A percentile compares a stretch with the other conserved stretches of the same genome.
Evolutionary conservation across 2,329 filamentous ascomycete species (phyloP).

Genomic region (Aureobasidium sp.): DNA sequence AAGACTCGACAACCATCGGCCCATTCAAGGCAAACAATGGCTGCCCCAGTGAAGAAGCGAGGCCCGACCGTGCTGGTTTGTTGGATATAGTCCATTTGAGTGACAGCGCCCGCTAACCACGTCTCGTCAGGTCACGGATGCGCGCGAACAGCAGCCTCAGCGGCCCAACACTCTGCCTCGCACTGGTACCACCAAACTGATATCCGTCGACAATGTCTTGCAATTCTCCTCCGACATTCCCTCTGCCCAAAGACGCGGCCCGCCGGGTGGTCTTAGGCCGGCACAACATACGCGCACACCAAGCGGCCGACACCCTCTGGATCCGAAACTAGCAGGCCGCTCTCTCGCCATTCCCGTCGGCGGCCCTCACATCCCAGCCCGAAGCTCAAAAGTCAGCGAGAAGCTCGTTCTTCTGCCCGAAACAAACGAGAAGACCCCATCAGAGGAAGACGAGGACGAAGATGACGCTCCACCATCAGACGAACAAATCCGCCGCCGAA

Average conservation of each 20-base stretch:
- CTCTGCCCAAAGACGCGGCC: conserved; percentile 77
- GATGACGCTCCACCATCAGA: conserved; percentile 53
- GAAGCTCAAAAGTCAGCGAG: conserved; percentile 90
- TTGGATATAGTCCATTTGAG: neutral
- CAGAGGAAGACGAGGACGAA: conserved; percentile 32
- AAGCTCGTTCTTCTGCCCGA: conserved; percentile 94
- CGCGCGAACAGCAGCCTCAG: conserved; percentile 38
- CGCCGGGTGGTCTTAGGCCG: conserved; percentile 45
- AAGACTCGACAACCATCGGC: neutral
- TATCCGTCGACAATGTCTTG: conserved; percentile 87
- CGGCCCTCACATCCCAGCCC: conserved; percentile 56
- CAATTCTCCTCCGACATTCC: conserved; percentile 92
- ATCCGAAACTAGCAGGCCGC: conserved; percentile 48
- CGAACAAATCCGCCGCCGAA: conserved; percentile 57
- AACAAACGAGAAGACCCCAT: conserved; percentile 44
- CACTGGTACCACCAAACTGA: conserved; percentile 53
- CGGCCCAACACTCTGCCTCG: conserved; percentile 28
- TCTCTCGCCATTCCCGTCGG: conserved; percentile 36
- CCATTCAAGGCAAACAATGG: neutral
- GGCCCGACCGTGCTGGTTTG: conserved; percentile 36
- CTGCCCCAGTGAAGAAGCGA: conserved; percentile 19
- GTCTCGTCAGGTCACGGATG: conserved; percentile 45
- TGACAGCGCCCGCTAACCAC: neutral
- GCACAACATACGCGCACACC: conserved; percentile 38
- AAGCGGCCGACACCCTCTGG: conserved; percentile 42